Percentiles rank a stretch among this genome's conserved stretches.
phyloP scores from a whole-genome alignment of 2,329 filamentous ascomycete genomes.

The Elsinoe ampelina region DNA sequence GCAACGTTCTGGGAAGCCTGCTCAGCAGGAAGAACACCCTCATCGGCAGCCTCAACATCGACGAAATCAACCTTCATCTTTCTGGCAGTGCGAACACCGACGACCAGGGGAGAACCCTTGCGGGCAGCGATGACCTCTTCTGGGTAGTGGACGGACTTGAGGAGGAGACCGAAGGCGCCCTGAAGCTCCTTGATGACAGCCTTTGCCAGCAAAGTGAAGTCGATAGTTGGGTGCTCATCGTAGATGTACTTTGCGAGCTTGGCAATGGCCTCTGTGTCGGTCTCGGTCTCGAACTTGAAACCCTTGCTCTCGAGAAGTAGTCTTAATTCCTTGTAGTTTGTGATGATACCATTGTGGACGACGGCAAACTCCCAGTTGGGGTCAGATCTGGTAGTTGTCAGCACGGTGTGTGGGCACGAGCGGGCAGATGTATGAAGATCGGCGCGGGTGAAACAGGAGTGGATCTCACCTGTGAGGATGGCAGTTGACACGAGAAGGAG shows the following conservation, averaged over 20 bases:
- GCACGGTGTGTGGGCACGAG: neutral
- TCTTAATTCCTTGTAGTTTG: constrained; percentile 99
- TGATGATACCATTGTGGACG: constrained; percentile 99
- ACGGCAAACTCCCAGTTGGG: constrained; percentile 91
- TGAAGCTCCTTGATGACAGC: constrained; percentile 97
- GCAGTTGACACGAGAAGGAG: constrained; percentile 90
- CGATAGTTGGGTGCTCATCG: constrained; percentile 85
- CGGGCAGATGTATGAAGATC: constrained; percentile 1
- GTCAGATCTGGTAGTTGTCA: constrained; percentile 59
- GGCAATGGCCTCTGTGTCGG: constrained; percentile 97
- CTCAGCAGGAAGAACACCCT: constrained; percentile 79
- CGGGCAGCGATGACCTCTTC: constrained; percentile 96
- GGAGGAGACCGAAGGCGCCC: constrained; percentile 90
- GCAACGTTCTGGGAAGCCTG: constrained; percentile 92
- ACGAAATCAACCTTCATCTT: constrained; percentile 99
- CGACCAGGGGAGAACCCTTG: constrained; percentile 95
- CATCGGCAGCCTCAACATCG: constrained; percentile 93
- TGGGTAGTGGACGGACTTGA: constrained; percentile 98
- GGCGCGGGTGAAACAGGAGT: constrained; percentile 16
- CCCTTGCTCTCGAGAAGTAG: constrained; percentile 86
- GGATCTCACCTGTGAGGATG: constrained; percentile 81
- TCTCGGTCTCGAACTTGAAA: constrained; percentile 98
- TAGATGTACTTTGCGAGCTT: constrained; percentile 98
- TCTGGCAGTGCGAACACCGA: constrained; percentile 92
- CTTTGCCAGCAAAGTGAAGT: constrained; percentile 94